Evolutionary conservation across 305 asterid species (phyloP).

Genomic region (Fraxinus sp.): DNA sequence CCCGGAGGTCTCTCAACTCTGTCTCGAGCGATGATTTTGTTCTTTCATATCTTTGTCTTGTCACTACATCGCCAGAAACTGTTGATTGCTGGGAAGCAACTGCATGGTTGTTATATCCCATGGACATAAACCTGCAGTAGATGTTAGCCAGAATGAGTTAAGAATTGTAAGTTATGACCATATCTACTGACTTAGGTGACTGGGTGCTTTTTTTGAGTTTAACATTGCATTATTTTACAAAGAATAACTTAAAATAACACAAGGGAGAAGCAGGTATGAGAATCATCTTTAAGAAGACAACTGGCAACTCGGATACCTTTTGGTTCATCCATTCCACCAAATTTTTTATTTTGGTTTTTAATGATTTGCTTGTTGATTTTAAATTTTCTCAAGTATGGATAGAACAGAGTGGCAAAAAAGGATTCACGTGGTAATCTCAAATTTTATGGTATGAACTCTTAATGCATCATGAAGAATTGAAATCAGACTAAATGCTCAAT

Average conservation of each 20-base stretch:
- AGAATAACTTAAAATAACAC: neutral
- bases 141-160: neutral
- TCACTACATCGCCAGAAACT: constrained; percentile 33
- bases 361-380: neutral
- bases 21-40: constrained; percentile 72
- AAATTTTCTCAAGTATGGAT: neutral
- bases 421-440: neutral
- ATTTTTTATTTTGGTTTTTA: neutral
- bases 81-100: constrained; percentile 31
- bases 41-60: constrained; percentile 54
- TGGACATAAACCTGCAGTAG: constrained; percentile 32
- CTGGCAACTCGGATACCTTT: neutral
- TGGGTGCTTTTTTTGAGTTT: neutral
- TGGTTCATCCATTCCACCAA: neutral
- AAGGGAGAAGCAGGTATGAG: neutral
- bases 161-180: neutral
- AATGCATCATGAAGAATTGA: neutral
- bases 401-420: neutral
- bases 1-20: constrained; percentile 75
- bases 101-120: constrained; percentile 28
- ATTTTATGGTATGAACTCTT: neutral
- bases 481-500: neutral
- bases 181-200: neutral
- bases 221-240: neutral
- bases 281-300: neutral